phyloP scores from a whole-genome alignment of 1,139 yeast species.

The Suhomyces choctaworum region DNA sequence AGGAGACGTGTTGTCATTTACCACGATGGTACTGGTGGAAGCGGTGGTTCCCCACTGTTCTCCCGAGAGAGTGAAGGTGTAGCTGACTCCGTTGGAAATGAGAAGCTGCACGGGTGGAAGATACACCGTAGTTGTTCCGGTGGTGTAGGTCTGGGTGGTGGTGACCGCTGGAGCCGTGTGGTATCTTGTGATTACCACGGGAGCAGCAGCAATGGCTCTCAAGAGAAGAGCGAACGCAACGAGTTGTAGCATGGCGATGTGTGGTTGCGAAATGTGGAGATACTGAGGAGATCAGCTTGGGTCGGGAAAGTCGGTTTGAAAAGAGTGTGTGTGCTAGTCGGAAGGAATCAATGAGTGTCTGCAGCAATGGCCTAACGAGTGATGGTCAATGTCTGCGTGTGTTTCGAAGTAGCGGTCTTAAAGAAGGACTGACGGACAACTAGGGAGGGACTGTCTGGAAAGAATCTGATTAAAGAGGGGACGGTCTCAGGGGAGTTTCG shows the following conservation, averaged over 20 bases:
- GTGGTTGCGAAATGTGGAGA: constrained; percentile 26
- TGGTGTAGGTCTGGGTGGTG: constrained; percentile 51
- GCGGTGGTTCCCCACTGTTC: constrained; percentile 34
- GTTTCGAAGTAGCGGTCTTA: no score
- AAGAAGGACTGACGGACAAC: no score
- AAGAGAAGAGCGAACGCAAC: constrained; percentile 6
- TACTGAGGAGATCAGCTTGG: not conserved
- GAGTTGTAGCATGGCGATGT: constrained; percentile 12
- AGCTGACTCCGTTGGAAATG: constrained; percentile 61
- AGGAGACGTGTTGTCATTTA: constrained; percentile 9
- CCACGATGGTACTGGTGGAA: constrained; percentile 31
- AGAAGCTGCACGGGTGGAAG: constrained; percentile 72
- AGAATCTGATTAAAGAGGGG: not conserved
- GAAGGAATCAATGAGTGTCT: no score
- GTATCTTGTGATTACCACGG: constrained; percentile 54
- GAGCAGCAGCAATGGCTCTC: constrained; percentile 28
- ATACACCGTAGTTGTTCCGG: constrained; percentile 59
- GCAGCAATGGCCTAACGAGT: no score
- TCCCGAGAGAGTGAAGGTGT: constrained; percentile 53
- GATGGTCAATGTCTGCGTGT: no score
- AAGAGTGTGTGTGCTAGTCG: no score
- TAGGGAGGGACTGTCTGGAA: not conserved
- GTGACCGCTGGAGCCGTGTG: constrained; percentile 67
- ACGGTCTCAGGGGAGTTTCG: no score
- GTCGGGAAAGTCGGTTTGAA: no score